Evolutionary conservation across 495 filamentous ascomycete species (phyloP).

Genomic region (Aspergillus saccharolyticus): DNA sequence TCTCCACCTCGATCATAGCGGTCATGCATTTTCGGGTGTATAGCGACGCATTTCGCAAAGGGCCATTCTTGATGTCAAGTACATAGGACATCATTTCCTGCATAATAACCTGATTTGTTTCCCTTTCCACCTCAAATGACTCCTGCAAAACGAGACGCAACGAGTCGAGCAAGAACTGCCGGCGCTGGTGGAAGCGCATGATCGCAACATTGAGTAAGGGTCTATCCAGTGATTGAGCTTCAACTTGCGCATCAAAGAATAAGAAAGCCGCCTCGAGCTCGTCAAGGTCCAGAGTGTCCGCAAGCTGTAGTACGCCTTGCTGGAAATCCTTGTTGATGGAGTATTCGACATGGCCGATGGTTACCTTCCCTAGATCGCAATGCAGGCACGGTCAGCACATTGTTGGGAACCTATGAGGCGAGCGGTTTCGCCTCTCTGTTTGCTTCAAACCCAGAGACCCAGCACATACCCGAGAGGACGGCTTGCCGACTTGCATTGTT

Average conservation of each 20-base stretch:
- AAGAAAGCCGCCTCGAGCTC: constrained; percentile 76
- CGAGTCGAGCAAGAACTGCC: constrained; percentile 74
- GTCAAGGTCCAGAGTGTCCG: constrained; percentile 84
- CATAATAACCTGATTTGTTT: constrained; percentile 37
- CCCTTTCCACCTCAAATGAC: constrained; percentile 54
- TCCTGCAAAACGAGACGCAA: constrained; percentile 69
- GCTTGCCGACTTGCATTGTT: constrained; percentile 61
- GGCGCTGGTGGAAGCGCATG: constrained; percentile 77
- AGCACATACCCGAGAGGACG: constrained; percentile 48
- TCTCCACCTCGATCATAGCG: constrained; percentile 67
- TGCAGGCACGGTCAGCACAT: constrained; percentile 29
- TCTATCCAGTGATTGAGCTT: constrained; percentile 60
- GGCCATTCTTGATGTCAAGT: constrained; percentile 41
- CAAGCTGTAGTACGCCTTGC: constrained; percentile 68
- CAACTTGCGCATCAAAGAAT: constrained; percentile 61
- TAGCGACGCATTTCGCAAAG: constrained; percentile 40
- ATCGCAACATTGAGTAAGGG: constrained; percentile 66
- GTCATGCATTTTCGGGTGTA: constrained; percentile 65
- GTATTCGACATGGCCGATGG: constrained; percentile 65
- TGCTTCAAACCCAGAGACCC: not conserved
- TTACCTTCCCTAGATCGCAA: constrained; percentile 58
- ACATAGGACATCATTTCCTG: constrained; percentile 38
- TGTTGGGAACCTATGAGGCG: not conserved
- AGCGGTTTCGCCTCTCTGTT: not conserved
- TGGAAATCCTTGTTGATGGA: constrained; percentile 82